phyloP scores from a whole-genome alignment of 2,329 filamentous ascomycete species.

The Cladosporium cucumerinum region DNA sequence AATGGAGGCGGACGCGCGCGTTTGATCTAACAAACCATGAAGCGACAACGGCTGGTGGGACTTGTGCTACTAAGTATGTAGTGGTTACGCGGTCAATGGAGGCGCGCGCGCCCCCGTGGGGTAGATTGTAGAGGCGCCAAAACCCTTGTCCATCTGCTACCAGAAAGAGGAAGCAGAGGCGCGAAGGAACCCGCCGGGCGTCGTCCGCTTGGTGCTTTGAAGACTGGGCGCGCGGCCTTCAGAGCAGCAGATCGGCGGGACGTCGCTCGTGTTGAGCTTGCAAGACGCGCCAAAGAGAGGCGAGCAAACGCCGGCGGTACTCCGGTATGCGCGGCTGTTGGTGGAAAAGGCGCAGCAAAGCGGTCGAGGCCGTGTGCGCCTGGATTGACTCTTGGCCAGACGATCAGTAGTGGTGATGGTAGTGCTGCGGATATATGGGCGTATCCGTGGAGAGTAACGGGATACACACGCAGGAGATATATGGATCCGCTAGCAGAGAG shows the following conservation, averaged over 20 bases:
- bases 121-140: not conserved
- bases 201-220: not conserved
- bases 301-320: conserved; percentile 1
- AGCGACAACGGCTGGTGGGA: not conserved
- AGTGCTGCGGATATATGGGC: not conserved
- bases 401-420: not conserved
- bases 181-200: not conserved
- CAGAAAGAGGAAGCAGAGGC: not conserved
- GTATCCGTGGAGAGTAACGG: not conserved
- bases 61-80: not conserved
- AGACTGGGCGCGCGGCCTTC: conserved; percentile 3
- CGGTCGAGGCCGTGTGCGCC: conserved; percentile 1
- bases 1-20: not conserved
- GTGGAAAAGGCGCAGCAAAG: not conserved
- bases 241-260: conserved; percentile 1
- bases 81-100: not conserved
- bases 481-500: not conserved
- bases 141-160: not conserved
- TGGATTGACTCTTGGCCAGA: not conserved
- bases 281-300: not conserved
- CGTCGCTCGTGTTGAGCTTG: not conserved
- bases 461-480: not conserved
- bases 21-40: not conserved
- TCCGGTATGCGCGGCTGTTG: conserved; percentile 1
- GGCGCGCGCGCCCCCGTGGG: not conserved